Percentiles rank a stretch among this genome's conserved stretches.
These are phyloP conservation scores for Cyclotella sp. DNA, from an alignment of 108 stramenopile genomes.

Conservation along the genomic window DNA sequence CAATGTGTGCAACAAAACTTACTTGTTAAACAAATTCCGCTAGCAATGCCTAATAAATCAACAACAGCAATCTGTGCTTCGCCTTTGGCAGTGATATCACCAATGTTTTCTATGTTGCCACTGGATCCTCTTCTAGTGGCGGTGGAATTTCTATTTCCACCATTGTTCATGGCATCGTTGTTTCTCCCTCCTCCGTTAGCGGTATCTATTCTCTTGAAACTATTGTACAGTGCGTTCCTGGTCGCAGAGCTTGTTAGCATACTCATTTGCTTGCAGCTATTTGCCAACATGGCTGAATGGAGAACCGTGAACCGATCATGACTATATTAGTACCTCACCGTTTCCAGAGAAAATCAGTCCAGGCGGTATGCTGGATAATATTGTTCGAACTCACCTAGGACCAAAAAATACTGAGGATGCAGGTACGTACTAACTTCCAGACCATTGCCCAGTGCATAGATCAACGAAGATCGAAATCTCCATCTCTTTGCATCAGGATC, in stretches of 20 bases:
- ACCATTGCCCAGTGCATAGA: conserved; percentile 89
- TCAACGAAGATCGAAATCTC: conserved; percentile 82
- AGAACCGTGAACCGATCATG: neutral
- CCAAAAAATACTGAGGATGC: conserved; percentile 79
- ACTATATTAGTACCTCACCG: neutral
- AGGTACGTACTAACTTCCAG: conserved; percentile 91
- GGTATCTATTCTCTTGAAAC: conserved; percentile 59
- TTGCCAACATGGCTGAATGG: conserved; percentile 79
- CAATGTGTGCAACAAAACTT: conserved; percentile 25
- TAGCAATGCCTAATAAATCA: conserved; percentile 86
- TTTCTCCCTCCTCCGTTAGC: neutral
- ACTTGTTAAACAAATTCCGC: conserved; percentile 81
- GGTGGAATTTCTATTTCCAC: conserved; percentile 2
- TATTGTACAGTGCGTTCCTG: conserved; percentile 91
- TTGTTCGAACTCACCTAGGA: conserved; percentile 46
- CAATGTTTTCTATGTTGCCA: conserved; percentile 87
- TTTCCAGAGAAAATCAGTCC: neutral
- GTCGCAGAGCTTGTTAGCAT: conserved; percentile 92
- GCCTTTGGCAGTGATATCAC: conserved; percentile 96
- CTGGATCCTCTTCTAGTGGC: conserved; percentile 19
- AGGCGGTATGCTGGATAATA: neutral
- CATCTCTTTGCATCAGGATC: conserved; percentile 95
- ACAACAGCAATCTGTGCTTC: conserved; percentile 97
- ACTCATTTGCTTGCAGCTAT: conserved; percentile 90
- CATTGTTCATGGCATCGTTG: conserved; percentile 9